These are phyloP conservation scores for Spencermartinsiella europaea DNA, from an alignment of 805 yeast species.

Conservation along the genomic window DNA sequence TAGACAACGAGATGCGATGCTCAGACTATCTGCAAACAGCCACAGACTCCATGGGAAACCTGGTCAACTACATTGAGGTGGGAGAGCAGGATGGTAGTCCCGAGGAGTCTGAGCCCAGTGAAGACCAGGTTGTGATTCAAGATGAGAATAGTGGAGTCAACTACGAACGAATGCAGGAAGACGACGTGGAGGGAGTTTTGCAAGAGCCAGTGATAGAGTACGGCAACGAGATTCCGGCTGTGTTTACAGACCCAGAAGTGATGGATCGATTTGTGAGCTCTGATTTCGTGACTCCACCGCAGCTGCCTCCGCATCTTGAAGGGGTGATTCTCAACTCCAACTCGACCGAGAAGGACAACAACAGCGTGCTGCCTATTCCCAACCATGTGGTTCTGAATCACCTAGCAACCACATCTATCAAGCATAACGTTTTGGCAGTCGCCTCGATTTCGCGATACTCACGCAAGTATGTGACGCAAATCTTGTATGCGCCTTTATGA, in stretches of 20 bases:
- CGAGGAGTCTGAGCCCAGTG: background rate
- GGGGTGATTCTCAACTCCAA: constrained; percentile 77
- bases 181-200: constrained; percentile 45
- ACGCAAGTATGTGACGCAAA: constrained; percentile 87
- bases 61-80: constrained; percentile 71
- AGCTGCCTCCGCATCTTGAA: constrained; percentile 93
- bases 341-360: constrained; percentile 73
- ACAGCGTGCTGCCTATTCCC: constrained; percentile 87
- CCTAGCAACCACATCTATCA: constrained; percentile 88
- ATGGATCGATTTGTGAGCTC: constrained; percentile 35
- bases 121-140: background rate
- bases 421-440: constrained; percentile 88
- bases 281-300: constrained; percentile 78
- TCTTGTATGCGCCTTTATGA: constrained; percentile 81
- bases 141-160: constrained; percentile 5
- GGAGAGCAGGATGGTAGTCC: constrained; percentile 15
- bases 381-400: constrained; percentile 92
- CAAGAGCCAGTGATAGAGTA: constrained; percentile 62
- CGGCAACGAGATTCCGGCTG: constrained; percentile 38
- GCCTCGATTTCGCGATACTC: constrained; percentile 87
- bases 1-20: constrained; percentile 84
- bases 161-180: constrained; percentile 67
- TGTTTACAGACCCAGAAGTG: constrained; percentile 41
- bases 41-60: constrained; percentile 92
- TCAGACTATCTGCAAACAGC: constrained; percentile 89